A percentile compares a stretch with the other conserved stretches of the same genome.
These are phyloP conservation scores for Mucuna pruriens DNA, from an alignment of 306 rosid species.

Conservation along the genomic window DNA sequence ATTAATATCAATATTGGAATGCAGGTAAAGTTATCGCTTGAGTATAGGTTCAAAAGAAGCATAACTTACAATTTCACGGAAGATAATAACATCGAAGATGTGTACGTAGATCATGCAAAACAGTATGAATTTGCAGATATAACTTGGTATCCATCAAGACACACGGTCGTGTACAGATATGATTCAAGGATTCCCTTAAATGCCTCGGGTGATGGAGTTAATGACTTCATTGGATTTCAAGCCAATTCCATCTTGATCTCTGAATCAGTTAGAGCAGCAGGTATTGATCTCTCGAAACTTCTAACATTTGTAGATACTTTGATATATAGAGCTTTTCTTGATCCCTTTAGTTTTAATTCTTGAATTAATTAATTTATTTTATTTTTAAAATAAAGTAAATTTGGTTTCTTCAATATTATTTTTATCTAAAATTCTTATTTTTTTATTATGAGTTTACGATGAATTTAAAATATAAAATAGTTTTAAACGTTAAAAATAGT, in stretches of 20 bases:
- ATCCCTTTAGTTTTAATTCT: no score
- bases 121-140: slow-evolving; percentile 71
- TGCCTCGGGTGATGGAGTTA: slow-evolving; percentile 54
- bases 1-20: background rate
- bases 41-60: slow-evolving; percentile 71
- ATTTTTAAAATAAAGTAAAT: no score
- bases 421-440: no score
- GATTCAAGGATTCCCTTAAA: slow-evolving; percentile 62
- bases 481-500: no score
- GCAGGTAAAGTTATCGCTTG: slow-evolving; percentile 66
- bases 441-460: no score
- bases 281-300: slow-evolving; percentile 26
- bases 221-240: slow-evolving; percentile 76
- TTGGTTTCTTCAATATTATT: no score
- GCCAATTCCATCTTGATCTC: slow-evolving; percentile 53
- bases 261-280: slow-evolving; percentile 55
- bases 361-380: no score
- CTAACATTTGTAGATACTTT: no score
- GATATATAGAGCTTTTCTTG: no score
- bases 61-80: slow-evolving; percentile 53
- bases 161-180: slow-evolving; percentile 63
- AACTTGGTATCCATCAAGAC: slow-evolving; percentile 77
- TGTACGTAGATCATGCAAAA: slow-evolving; percentile 56
- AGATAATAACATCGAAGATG: slow-evolving; percentile 55
- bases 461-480: no score